Base-by-base conservation (phyloP, 345 rosid genomes). In the Populus alba region DNA sequence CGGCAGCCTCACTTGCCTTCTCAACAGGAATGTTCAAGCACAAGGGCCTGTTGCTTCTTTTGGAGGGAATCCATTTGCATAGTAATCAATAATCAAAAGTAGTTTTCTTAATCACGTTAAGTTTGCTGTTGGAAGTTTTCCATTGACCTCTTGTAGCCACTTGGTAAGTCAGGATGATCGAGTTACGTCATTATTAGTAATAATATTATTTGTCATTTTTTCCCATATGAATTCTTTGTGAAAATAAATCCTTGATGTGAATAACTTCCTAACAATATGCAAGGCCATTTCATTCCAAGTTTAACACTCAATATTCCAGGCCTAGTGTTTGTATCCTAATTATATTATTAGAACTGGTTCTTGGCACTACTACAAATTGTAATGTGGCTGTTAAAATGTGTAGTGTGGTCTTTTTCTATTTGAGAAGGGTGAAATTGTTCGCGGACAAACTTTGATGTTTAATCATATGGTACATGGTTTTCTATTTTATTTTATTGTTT, bases 61-160 rank as follows among this genome's bases (percentile, higher is more conserved):
- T 0, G 93, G 97, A 76, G 95, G 98, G 75, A 96, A 96, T 83
- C 98, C 98, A 59, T 96, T 96, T 81, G 94, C 96, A 2, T 95
- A 88, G 87, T 13, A 51, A 70, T 73, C 68, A 51, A 6, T 49
- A 4, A 6, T 66, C 51, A 43, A 47, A 77, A 75, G 10, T 41
- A 22, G 71, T 20, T 27, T 45, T 59, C 41, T 17, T 15, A 35
- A 17, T 71, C 15, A 39, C 17, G 37, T 75, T n/a, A 68, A 7
- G 69, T 77, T 41, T 17, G 13, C 57, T 67, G 31, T 62, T 68
- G 66, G 66, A 74, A 75, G 55, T 67, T 61, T 41, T 49, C 31
- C 69, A 31, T 73, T 31, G 63, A 27, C 25, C 63, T 75, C 43
- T 31, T 43, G 29, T 73, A 72, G 78, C 6, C 49, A n/a, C 61